Evolutionary conservation across 2,329 filamentous ascomycete genomes (phyloP), one percentile per base, ranked within the genome.

Genomic region (Sclerotinia trifoliorum): DNA sequence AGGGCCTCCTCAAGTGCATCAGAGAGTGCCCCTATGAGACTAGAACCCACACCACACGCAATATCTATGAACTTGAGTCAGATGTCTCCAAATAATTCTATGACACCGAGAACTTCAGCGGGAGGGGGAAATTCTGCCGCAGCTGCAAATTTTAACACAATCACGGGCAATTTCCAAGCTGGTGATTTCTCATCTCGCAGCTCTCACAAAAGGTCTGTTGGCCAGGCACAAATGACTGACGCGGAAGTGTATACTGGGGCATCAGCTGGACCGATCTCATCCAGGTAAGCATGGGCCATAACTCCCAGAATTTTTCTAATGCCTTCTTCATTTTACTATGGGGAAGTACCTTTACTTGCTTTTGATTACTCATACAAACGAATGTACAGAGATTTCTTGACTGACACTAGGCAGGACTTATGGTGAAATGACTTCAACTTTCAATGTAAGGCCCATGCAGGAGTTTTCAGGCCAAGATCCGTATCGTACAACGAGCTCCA

Each of bases 1-100:
- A 72, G 75, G 68, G 73, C 73, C 51, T 75, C 75, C 21, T 76
- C 76, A 66, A 74, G 66, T 52, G 65, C 70, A 42, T 73, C 74
- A 29, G 75, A 76, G 49, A 72, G 70, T 58, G 58, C 67, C 21
- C 68, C 70, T 8, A 49, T 65, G 21, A 70, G 69, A 29, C 32
- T 60, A 32, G 57, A 58, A 48, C 44, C 46, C 4, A 39, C 55
- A 26, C 51, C 68, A 2, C 62, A 60, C 10, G 69, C 51, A 26
- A 39, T 48, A 24, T 15, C 65, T 26, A 54, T 66, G 55, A 64
- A 49, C 32, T 26, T 62, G 35, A 66, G 60, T 26, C 73, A 73
- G 52, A 68, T 66, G 19, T 74, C 72, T 29, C 68, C 73, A 19
- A 69, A 66, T 15, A 71, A 73, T 55, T 68, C 73, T 17, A 64